phyloP scores from a whole-genome alignment of 768 basidiomycete genomes.

The Gymnopilus junonius region DNA sequence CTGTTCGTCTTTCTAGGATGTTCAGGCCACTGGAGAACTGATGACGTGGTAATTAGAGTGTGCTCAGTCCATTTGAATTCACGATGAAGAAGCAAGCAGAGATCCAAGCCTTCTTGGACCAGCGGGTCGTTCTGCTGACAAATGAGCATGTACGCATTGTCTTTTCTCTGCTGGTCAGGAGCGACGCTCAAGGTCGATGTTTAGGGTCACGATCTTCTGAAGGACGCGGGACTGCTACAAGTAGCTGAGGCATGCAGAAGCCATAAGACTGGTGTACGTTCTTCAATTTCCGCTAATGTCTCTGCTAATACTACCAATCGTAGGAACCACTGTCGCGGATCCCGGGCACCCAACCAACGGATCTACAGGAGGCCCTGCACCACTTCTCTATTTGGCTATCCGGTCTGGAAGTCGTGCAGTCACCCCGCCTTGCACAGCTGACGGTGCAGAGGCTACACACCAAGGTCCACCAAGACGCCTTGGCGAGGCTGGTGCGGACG shows the following conservation, averaged over 20 bases:
- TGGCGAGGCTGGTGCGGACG: slow-evolving; percentile 66
- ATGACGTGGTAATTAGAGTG: slow-evolving; percentile 43
- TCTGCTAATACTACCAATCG: background rate
- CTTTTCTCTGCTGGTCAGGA: background rate
- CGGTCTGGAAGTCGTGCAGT: slow-evolving; percentile 77
- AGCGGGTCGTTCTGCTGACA: slow-evolving; percentile 64
- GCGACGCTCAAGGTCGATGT: background rate
- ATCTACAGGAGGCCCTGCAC: slow-evolving; percentile 64
- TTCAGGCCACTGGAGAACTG: slow-evolving; percentile 2
- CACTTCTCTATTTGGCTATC: slow-evolving; percentile 88
- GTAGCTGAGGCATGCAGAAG: slow-evolving; percentile 47
- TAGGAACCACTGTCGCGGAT: slow-evolving; percentile 78
- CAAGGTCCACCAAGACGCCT: slow-evolving; percentile 76
- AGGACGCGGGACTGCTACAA: slow-evolving; percentile 56
- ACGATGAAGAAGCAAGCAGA: slow-evolving; percentile 60
- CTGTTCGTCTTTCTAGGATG: slow-evolving; percentile 18
- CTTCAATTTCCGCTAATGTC: background rate
- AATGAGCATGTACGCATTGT: slow-evolving; percentile 77
- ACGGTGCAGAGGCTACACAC: slow-evolving; percentile 66
- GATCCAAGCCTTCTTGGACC: slow-evolving; percentile 65
- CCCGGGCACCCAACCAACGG: slow-evolving; percentile 64
- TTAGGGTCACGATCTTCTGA: slow-evolving; percentile 54
- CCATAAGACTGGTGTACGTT: slow-evolving; percentile 43
- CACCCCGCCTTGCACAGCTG: slow-evolving; percentile 78
- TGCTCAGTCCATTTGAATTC: slow-evolving; percentile 71